Evolutionary conservation across 2,329 filamentous ascomycete genomes (phyloP).

Genomic region (Cordyceps tenuipes): DNA sequence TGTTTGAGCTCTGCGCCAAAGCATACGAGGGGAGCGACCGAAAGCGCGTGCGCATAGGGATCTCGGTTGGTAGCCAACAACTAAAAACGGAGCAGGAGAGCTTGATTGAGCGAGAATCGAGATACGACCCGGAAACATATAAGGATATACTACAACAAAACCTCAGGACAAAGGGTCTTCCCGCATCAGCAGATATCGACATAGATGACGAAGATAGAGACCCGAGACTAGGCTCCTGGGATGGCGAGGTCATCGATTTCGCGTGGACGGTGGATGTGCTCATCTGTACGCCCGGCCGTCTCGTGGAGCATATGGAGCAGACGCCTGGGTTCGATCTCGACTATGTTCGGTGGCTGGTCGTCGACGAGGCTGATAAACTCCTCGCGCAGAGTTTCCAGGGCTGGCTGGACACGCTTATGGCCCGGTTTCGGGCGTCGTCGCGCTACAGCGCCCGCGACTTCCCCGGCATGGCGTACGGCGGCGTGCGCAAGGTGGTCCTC

Average conservation of each 20-base stretch:
- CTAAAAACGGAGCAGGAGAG: conserved; percentile 55
- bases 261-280: conserved; percentile 75
- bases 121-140: conserved; percentile 57
- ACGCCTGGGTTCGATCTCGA: conserved; percentile 76
- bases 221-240: conserved; percentile 26
- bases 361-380: conserved; percentile 90
- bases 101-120: conserved; percentile 37
- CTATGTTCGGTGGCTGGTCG: conserved; percentile 76
- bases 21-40: conserved; percentile 47
- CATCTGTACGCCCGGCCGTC: conserved; percentile 81
- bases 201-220: conserved; percentile 12
- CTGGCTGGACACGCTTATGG: conserved; percentile 70
- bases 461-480: conserved; percentile 41
- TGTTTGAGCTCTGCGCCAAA: conserved; percentile 64
- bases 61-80: conserved; percentile 72
- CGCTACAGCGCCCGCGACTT: conserved; percentile 46
- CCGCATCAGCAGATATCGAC: background rate
- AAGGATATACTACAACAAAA: conserved; percentile 21
- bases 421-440: conserved; percentile 41
- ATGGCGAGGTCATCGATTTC: conserved; percentile 51
- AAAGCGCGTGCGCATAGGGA: conserved; percentile 69
- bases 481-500: conserved; percentile 72
- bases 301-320: conserved; percentile 82
- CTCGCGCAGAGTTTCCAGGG: conserved; percentile 89
- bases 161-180: background rate